Percentiles rank a stretch among this genome's conserved stretches.
Evolutionary conservation across 2,329 filamentous ascomycete genomes (phyloP).

Genomic region (Fusarium sp.): DNA sequence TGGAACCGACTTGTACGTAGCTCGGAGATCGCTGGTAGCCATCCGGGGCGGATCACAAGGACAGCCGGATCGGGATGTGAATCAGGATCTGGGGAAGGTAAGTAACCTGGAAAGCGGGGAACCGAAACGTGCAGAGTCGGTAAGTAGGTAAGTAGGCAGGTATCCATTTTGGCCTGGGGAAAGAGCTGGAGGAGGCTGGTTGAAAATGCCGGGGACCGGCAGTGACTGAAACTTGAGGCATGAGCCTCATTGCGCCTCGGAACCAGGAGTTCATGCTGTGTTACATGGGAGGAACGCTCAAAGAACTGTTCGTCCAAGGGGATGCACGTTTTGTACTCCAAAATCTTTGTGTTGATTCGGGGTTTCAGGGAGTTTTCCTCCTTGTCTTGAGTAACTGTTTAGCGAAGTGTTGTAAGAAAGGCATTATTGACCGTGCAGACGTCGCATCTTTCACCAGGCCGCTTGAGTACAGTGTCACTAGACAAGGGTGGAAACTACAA

Average conservation of each 20-base stretch:
- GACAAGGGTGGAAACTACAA: constrained; percentile 2
- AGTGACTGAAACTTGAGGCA: constrained; percentile 14
- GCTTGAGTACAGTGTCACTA: constrained; percentile 10
- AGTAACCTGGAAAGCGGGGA: constrained; percentile 10
- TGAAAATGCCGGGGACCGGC: constrained; percentile 24
- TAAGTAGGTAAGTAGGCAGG: too few relatives aligned
- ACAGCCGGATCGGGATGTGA: constrained; percentile 8
- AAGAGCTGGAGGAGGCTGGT: constrained; percentile 4
- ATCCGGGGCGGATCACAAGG: constrained; percentile 1
- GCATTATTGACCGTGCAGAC: neutral
- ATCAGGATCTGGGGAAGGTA: constrained; percentile 1
- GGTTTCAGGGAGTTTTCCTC: neutral
- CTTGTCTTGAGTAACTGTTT: constrained; percentile 6
- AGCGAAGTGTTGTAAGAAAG: neutral
- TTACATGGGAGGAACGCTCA: constrained; percentile 2
- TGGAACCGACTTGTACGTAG: constrained; percentile 1
- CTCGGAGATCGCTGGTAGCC: constrained; percentile 4
- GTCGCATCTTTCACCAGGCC: neutral
- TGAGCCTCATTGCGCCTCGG: neutral
- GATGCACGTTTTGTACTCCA: constrained; percentile 3
- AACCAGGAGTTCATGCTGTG: constrained; percentile 12
- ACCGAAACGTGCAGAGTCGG: constrained; percentile 1
- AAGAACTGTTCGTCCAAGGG: constrained; percentile 7
- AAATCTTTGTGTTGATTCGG: neutral
- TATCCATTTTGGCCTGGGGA: constrained; percentile 12